Evolutionary conservation across 305 asterid genomes (phyloP), one percentile per base, ranked within the genome.

Genomic region (Euphrasia arctica): DNA sequence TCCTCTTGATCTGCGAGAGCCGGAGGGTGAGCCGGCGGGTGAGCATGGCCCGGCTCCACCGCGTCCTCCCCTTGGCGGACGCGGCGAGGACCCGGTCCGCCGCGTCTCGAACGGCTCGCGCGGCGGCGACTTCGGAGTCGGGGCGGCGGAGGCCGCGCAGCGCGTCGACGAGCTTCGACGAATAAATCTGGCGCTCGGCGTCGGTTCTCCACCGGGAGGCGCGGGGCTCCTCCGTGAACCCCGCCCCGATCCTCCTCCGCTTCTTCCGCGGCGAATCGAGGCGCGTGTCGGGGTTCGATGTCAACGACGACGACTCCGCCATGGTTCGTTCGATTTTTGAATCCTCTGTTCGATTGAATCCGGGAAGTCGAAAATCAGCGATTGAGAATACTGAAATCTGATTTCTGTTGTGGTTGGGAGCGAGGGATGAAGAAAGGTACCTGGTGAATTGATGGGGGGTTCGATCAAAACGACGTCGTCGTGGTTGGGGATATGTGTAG

Each of bases 11-110:
- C 57, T 74, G 86, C 14, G 83, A 63, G 47, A 81, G 83, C 22
- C 87, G 76, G 28, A 76, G 68, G 49, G 85, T 72, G 52, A 83
- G 83, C 57, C 86, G 82, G 31, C 86, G 79, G 9, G 80, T 69
- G 64, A 88, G 80, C 58, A 85, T 72, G 29, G 95, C 90, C 52
- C 87, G 66, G 64, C 95, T 83, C 95, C 93, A 85, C 7, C 87
- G 88, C 14, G 80, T 80, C 62, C 71, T 73, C 4, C 90, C 95
- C 58, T 64, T 81, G 4, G 95, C 89, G n/a, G 89, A 60, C 12
- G 62, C 78, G 22, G 92, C 95, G 61, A 87, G 77, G 12, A 83
- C 87, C 49, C 80, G 68, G 52, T 87, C 85, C 10, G 90, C 92
- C 1, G 88, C 85, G 49, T 81, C 75, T 56, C 88, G 84, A 28